Percentiles rank a stretch among this genome's conserved stretches.
phyloP scores from a whole-genome alignment of 2,329 filamentous ascomycete genomes.

The Pseudocercospora cruenta region DNA sequence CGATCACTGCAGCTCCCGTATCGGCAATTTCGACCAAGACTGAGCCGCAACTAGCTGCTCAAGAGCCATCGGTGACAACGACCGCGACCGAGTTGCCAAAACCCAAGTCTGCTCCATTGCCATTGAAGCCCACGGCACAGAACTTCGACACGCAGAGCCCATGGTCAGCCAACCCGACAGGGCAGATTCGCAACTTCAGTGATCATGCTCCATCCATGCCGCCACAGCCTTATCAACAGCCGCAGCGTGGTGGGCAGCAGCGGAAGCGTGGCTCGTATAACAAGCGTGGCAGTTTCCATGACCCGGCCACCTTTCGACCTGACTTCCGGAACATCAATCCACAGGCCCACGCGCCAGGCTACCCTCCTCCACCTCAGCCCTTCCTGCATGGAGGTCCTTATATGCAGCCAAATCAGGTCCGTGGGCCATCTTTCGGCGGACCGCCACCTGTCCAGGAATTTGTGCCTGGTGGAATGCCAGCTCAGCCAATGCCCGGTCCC shows the following conservation, averaged over 20 bases:
- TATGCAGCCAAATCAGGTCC: slow-evolving; percentile 8
- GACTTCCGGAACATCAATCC: slow-evolving; percentile 3
- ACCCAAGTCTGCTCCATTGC: background rate
- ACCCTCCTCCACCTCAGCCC: background rate
- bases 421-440: slow-evolving; percentile 7
- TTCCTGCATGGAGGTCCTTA: background rate
- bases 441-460: background rate
- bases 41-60: background rate
- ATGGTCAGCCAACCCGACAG: background rate
- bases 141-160: background rate
- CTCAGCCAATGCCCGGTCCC: background rate
- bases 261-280: slow-evolving; percentile 15
- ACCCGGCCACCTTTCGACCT: slow-evolving; percentile 4
- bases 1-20: background rate
- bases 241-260: slow-evolving; percentile 2
- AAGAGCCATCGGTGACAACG: background rate
- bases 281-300: slow-evolving; percentile 11
- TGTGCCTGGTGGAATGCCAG: background rate
- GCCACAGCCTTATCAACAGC: slow-evolving; percentile 1
- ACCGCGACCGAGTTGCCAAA: background rate
- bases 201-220: background rate
- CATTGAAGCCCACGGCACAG: background rate
- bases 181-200: slow-evolving; percentile 11
- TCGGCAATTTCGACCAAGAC: background rate
- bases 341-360: background rate